Evolutionary conservation across 352 stramenopile genomes (phyloP), one percentile per base, ranked within the genome.

Genomic region (Pythium coloratum): DNA sequence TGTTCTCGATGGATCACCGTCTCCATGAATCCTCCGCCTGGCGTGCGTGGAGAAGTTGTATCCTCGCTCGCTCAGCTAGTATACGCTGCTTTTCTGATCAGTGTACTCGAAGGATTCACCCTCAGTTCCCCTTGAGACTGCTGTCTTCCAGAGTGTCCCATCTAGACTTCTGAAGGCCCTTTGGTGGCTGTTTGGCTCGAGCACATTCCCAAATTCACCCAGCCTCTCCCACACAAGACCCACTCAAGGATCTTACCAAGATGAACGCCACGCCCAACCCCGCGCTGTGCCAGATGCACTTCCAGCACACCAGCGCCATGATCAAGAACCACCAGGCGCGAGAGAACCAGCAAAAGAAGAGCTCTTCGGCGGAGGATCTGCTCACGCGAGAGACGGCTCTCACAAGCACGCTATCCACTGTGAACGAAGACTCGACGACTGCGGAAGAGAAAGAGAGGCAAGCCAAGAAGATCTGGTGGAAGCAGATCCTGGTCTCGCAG

Each of bases 401-500:
- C 46, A 53, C 46, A 9, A 53, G 46, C 20, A 30, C n/a, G 24
- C 10, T 61, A 2, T 47, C 34, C 10, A 30, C 42, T 28, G 55
- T 61, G 34, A 33, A 38, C 18, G 32, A 38, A 9, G 38, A 32
- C 44, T 3, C 40, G 26, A 54, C 56, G 33, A 20, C 47, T 0
- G n/a, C 46, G 3, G 49, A 50, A 24, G 36, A 51, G 8, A 26
- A 54, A 14, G 20, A 34, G 30, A 30, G 54, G 20, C 30, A 46
- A n/a, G 24, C 5, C 14, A 68, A 68, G 40, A 56, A 26, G 8
- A 28, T 68, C 5, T 62, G 60, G 60, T 46, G 53, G 38, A 32
- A 54, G 50, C 60, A 67, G 38, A 46, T 67, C 16, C 9, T 67
- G 10, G 12, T 67, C 10, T 54, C 60, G 14, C 34, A 67, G 28